Evolutionary conservation across 1,139 yeast species (phyloP).

Genomic region (Yarrowia galli): DNA sequence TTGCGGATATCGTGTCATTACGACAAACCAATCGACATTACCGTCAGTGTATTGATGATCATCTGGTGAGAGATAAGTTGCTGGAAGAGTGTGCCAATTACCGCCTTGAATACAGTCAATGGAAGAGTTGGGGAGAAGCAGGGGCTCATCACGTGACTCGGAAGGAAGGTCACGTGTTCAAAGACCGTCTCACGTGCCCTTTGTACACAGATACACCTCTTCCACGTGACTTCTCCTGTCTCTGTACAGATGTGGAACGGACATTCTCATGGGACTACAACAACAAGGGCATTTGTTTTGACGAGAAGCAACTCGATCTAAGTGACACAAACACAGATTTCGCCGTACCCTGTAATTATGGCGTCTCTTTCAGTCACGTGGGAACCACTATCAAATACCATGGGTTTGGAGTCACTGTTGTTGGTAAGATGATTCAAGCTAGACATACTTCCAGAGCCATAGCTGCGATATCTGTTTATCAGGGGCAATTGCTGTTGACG

Average conservation of each 20-base stretch:
- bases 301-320: conserved; percentile 1
- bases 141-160: not conserved
- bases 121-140: not conserved
- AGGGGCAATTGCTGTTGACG: not conserved
- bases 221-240: not conserved
- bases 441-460: conserved; percentile 14
- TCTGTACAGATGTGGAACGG: conserved; percentile 8
- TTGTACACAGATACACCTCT: not conserved
- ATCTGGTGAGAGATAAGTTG: not conserved
- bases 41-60: not conserved
- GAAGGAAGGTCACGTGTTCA: not conserved
- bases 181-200: not conserved
- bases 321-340: not conserved
- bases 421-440: not conserved
- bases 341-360: conserved; percentile 4
- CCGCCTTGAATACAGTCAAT: not conserved
- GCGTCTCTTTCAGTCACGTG: not conserved
- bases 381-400: conserved; percentile 13
- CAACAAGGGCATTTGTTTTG: conserved; percentile 15
- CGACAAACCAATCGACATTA: not conserved
- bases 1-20: not conserved
- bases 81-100: not conserved
- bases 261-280: conserved; percentile 24
- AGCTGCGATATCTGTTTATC: not conserved
- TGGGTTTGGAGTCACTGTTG: conserved; percentile 1